Evolutionary conservation across 2,329 filamentous ascomycete species (phyloP).

Genomic region (Hyphodiscus sp.): DNA sequence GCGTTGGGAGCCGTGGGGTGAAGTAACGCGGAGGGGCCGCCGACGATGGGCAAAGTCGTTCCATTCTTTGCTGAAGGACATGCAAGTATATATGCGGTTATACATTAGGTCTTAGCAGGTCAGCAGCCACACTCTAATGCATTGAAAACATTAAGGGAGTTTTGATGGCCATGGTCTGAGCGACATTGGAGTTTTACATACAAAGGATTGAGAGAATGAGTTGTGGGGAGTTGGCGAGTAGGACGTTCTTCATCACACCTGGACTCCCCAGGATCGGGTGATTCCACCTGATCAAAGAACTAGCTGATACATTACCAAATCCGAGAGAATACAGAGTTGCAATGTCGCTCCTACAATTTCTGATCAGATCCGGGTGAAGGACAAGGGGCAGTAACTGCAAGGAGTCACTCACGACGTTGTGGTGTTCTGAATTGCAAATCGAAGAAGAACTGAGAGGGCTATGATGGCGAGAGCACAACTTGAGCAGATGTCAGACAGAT

Average conservation of each 20-base stretch:
- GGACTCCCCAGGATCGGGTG: slow-evolving; percentile 3
- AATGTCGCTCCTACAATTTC: slow-evolving; percentile 11
- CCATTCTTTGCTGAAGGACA: slow-evolving; percentile 18
- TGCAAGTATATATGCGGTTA: slow-evolving; percentile 27
- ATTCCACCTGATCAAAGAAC: slow-evolving; percentile 12
- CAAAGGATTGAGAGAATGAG: slow-evolving; percentile 28
- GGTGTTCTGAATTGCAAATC: slow-evolving; percentile 11
- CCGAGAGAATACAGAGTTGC: slow-evolving; percentile 11
- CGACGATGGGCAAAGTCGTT: slow-evolving; percentile 26
- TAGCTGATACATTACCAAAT: slow-evolving; percentile 11
- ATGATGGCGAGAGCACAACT: slow-evolving; percentile 15
- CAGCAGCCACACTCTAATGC: neutral
- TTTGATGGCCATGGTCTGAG: too few relatives aligned
- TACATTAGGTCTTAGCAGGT: slow-evolving; percentile 20
- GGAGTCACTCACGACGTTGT: slow-evolving; percentile 16
- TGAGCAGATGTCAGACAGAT: neutral
- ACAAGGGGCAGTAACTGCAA: too few relatives aligned
- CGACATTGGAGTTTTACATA: neutral
- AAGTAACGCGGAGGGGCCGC: slow-evolving; percentile 30
- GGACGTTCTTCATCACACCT: slow-evolving; percentile 13
- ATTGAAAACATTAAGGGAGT: too few relatives aligned
- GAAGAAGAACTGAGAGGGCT: neutral
- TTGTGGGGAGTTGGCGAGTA: slow-evolving; percentile 30
- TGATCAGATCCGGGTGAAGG: too few relatives aligned
- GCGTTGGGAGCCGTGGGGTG: slow-evolving; percentile 26